Evolutionary conservation across 345 rosid species (phyloP), one percentile per base, ranked within the genome.

Genomic region (Fremontodendron californicum): DNA sequence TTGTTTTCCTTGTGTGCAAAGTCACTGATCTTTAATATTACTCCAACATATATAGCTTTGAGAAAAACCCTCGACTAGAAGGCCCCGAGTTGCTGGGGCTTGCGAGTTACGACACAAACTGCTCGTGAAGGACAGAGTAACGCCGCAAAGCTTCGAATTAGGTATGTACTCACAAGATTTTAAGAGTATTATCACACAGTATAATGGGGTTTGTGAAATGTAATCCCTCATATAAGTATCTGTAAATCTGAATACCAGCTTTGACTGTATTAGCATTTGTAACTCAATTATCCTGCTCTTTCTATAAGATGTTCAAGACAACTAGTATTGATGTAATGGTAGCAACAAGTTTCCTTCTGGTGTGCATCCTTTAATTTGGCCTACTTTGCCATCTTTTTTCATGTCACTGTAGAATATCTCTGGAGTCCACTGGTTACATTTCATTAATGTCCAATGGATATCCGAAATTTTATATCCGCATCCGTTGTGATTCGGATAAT

Each of bases 71-170:
- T 31, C 89, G 94, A 39, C 82, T 95, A 60, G 99, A 93, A 85
- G 99, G 99, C 68, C 99, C 99, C 0, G 93, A 95, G 82, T 74
- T 95, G 82, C 79, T 89, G 75, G 99, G 99, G 54, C 92, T 95
- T 10, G 99, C 94, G 27, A 93, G 89, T 75, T 95, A 95, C 3
- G 97, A 90, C 79, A 95, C 98, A 42, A 92, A 89, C 83, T 95
- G 99, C 87, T 85, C 87, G 29, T 95, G 80, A 90, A 81, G 73
- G 51, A 51, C 18, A 29, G 19, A 4, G 11, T 2, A 3, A 29
- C 42, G 63, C 54, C 33, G 74, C 75, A 48, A 76, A 70, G 62
- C 66, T 51, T 43, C 11, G 16, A 79, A 49, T 57, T 71, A 68
- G 78, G 69, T 64, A 43, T 75, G 78, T 75, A 58, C 57, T 40